Percentiles rank a stretch among this genome's conserved stretches.
phyloP scores from a whole-genome alignment of 108 stramenopile genomes.

The Cyclotella sp. region DNA sequence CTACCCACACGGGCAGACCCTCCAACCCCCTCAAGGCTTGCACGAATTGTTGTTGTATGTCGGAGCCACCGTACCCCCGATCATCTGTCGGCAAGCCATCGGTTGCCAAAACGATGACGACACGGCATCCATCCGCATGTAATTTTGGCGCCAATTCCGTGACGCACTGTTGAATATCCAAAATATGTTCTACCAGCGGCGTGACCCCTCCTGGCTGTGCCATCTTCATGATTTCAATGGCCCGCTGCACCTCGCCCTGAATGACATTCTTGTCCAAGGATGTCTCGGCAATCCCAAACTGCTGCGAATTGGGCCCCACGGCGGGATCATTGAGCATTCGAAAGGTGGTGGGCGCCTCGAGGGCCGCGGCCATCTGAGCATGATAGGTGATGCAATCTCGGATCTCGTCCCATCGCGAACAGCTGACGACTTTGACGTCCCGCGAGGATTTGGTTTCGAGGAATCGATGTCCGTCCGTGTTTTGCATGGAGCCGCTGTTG shows the following conservation, averaged over 20 bases:
- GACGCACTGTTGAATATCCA: conserved; percentile 70
- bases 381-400: conserved; percentile 69
- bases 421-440: conserved; percentile 54
- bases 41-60: conserved; percentile 42
- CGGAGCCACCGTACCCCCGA: conserved; percentile 40
- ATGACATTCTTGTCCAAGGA: conserved; percentile 42
- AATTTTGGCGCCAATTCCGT: conserved; percentile 56
- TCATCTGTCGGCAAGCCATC: conserved; percentile 88
- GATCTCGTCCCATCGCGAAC: conserved; percentile 82
- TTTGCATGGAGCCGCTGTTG: conserved; percentile 77
- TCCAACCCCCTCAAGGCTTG: conserved; percentile 68
- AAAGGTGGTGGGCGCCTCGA: conserved; percentile 74
- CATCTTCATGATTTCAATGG: conserved; percentile 58
- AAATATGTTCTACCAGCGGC: conserved; percentile 75
- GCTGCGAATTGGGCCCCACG: conserved; percentile 55
- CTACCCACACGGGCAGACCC: conserved; percentile 85
- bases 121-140: conserved; percentile 64
- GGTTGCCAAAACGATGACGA: conserved; percentile 84
- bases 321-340: conserved; percentile 73
- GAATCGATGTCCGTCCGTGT: conserved; percentile 82
- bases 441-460: conserved; percentile 47
- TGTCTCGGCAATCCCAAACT: conserved; percentile 51
- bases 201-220: conserved; percentile 77
- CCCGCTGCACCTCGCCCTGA: conserved; percentile 56
- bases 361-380: conserved; percentile 61